Base-by-base conservation (phyloP, 768 basidiomycete genomes). In the Mrakia blollopis region DNA sequence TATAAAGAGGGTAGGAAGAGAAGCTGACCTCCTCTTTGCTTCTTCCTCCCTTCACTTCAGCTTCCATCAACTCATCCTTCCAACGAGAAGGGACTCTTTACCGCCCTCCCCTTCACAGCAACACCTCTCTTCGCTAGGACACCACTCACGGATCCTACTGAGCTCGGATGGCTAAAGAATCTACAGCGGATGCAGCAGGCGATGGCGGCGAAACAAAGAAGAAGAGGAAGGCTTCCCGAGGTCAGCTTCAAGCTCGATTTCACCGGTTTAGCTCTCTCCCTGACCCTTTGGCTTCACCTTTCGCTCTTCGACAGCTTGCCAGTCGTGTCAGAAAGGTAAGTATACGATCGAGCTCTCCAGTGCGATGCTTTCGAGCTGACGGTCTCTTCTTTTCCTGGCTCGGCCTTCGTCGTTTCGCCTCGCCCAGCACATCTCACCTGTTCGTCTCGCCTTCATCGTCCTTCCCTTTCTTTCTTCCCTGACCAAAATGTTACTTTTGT, bases 241-340 rank as follows among this genome's bases (percentile, higher is more conserved):
- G 69, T 71, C 25, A 71, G n/a, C n/a, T 47, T 25, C 65, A 6
- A 18, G 39, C 23, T n/a, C 25, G 10, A 35, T 68, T 25, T 37
- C 62, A 39, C 3, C 25, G 39, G 30, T 13, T 14, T 21, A 37
- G 21, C 37, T 37, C 62, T 7, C 23, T 32, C 28, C 3, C 18
- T 28, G 25, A 16, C 11, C 30, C 44, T n/a, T 44, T 44, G 44
- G 39, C 74, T 69, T 44, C 35, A 39, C 18, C 30, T 21, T 37
- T n/a, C 25, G 44, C 41, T 11, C 25, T 63, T 16, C 25, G 4
- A 21, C 13, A 77, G 76, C 76, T 21, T 77, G 76, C 35, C 70
- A 63, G 72, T 73, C 71, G 41, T 77, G 76, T 32, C 76, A 77
- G 72, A 73, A 68, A 69, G 70, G 76, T 77, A 10, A 1, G 76